phyloP scores from a whole-genome alignment of 805 yeast genomes.

The Teunomyces kruisii region DNA sequence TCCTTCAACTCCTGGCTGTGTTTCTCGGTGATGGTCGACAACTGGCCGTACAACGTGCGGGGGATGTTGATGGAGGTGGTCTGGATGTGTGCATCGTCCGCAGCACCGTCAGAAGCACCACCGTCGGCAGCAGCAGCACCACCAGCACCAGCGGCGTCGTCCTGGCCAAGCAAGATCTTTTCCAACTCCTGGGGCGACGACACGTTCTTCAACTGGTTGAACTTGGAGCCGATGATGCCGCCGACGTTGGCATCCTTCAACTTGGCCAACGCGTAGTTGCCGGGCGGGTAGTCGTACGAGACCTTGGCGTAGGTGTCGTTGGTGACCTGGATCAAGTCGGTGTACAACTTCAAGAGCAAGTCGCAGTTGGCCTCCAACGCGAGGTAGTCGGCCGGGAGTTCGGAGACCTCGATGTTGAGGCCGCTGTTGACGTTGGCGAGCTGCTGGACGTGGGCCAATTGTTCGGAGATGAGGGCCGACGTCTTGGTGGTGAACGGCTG shows the following conservation, averaged over 20 bases:
- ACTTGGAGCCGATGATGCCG: slow-evolving; percentile 53
- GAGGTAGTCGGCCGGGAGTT: slow-evolving; percentile 71
- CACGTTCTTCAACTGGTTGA: slow-evolving; percentile 61
- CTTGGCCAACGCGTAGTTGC: slow-evolving; percentile 45
- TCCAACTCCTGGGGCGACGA: slow-evolving; percentile 67
- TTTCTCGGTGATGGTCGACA: slow-evolving; percentile 54
- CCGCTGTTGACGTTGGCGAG: slow-evolving; percentile 23
- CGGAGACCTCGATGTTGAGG: slow-evolving; percentile 59
- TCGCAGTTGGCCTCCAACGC: slow-evolving; percentile 68
- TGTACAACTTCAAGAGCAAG: slow-evolving; percentile 59
- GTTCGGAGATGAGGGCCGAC: slow-evolving; percentile 58
- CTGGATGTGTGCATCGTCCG: slow-evolving; percentile 25
- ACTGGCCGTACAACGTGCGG: slow-evolving; percentile 72
- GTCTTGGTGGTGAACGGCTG: slow-evolving; percentile 63
- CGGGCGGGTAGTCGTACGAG: slow-evolving; percentile 81
- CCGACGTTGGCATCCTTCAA: slow-evolving; percentile 67
- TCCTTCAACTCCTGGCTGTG: slow-evolving; percentile 49
- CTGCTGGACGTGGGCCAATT: slow-evolving; percentile 53
- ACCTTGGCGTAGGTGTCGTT: slow-evolving; percentile 66
- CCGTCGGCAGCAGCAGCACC: slow-evolving; percentile 4
- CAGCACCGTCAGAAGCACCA: too few species aligned
- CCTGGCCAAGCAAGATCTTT: slow-evolving; percentile 45
- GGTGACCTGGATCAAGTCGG: slow-evolving; percentile 43
- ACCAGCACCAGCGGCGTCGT: slow-evolving; percentile 7
- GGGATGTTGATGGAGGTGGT: slow-evolving; percentile 46